Conservation (phyloP, 208 protist genomes). For the Trypanosoma mega region DNA sequence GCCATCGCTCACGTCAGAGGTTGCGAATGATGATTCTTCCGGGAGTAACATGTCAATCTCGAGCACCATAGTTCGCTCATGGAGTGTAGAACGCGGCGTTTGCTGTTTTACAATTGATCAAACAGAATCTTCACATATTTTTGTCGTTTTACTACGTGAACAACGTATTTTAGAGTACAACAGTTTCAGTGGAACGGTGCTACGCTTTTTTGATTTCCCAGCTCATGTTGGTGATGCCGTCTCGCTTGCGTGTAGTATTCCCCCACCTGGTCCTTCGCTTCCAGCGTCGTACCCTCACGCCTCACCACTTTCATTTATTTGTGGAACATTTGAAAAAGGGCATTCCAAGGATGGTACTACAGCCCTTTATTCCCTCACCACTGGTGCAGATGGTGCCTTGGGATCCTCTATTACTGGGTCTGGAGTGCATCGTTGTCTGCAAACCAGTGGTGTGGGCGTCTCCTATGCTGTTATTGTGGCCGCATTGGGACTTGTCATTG, state of each 20-base stretch:
- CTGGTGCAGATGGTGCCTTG: neutral
- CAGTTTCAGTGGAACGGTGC: slow-evolving; percentile 46
- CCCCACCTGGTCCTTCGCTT: neutral
- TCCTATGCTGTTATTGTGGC: slow-evolving; percentile 30
- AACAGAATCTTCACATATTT: slow-evolving; percentile 32
- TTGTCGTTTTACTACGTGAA: slow-evolving; percentile 53
- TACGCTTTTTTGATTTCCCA: slow-evolving; percentile 47
- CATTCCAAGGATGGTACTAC: slow-evolving; percentile 21
- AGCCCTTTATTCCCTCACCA: slow-evolving; percentile 19
- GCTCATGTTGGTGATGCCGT: slow-evolving; percentile 31
- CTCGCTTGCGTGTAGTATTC: slow-evolving; percentile 24
- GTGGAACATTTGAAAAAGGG: slow-evolving; percentile 28
- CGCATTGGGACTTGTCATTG: slow-evolving; percentile 45
- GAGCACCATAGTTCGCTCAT: slow-evolving; percentile 34
- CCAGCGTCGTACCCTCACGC: neutral
- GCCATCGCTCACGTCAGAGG: too few species aligned
- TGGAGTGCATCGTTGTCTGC: slow-evolving; percentile 16
- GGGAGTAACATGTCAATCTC: neutral
- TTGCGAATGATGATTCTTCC: too few species aligned
- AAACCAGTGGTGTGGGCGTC: slow-evolving; percentile 23
- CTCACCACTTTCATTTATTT: slow-evolving; percentile 15
- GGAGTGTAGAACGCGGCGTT: slow-evolving; percentile 53
- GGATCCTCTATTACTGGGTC: neutral
- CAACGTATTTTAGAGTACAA: slow-evolving; percentile 73
- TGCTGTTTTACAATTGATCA: slow-evolving; percentile 47